Base-by-base conservation (phyloP, 176 grass and related monocot genomes). In the Alopecurus myosuroides region DNA sequence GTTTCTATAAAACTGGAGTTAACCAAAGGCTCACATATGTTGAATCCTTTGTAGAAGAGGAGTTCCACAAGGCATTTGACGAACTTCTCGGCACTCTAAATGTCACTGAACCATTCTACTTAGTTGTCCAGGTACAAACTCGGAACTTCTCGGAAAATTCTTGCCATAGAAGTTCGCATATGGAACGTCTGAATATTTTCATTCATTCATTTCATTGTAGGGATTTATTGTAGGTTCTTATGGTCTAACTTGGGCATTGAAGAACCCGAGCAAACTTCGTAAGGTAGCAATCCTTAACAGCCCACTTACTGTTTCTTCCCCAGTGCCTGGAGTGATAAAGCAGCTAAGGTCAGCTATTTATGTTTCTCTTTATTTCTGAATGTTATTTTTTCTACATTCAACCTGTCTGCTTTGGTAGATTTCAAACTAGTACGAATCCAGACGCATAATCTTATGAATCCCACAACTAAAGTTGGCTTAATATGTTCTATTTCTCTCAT, bases 161-260 rank as follows among this genome's bases (percentile, higher is more conserved):
- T 64, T 71, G 14, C 1, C 37, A 42, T 49, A 78, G 14, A 76
- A 41, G 22, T 64, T 52, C n/a, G 39, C 53, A 45, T 81, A 37
- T 50, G 28, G 22, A 67, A 64, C 53, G 12, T 84, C 26, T 74
- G 41, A 56, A 13, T 68, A 19, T 18, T 85, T 83, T 81, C 23
- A 23, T 88, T 81, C 23, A 29, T 88, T 48, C 40, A 79, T 85
- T 69, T 77, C 28, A 6, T 82, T 69, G n/a, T 84, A 98, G 91
- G 95, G 93, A 44, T 98, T 93, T 87, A 83, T 98, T 66, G 93
- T 98, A 37, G 95, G 95, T 80, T 98, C 95, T 30, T 98, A 98
- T 92, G 95, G 95, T 81, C 85, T 98, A 56, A 95, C 95, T 82
- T 98, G 93, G 95, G 93, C 93, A 82, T 56, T 98, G 45, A 98